phyloP scores from a whole-genome alignment of 306 rosid species.

The Trifolium dubium region DNA sequence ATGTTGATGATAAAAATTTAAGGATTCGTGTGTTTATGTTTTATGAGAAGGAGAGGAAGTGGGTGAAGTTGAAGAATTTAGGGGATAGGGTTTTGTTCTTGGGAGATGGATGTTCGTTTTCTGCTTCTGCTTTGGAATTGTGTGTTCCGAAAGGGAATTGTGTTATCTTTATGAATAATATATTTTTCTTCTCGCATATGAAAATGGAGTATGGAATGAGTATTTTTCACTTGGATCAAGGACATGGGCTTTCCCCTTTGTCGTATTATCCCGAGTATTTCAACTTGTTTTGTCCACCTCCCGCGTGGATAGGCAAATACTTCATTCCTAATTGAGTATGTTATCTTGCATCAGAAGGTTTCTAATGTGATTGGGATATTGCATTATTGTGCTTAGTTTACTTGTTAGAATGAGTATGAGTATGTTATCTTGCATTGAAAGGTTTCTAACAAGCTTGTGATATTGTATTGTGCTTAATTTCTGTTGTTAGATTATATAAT shows the following conservation, averaged over 20 bases:
- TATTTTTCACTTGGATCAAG: conserved; percentile 56
- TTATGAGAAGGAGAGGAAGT: not conserved
- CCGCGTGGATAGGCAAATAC: conserved; percentile 40
- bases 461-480: not conserved
- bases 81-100: conserved; percentile 14
- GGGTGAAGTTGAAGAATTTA: not conserved
- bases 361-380: too few species aligned
- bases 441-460: not conserved
- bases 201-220: not conserved
- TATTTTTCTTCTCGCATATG: too few species aligned
- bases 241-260: conserved; percentile 48
- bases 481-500: not conserved
- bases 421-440: not conserved
- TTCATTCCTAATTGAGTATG: not conserved
- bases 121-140: conserved; percentile 57
- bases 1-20: not conserved
- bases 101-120: conserved; percentile 64
- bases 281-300: conserved; percentile 78
- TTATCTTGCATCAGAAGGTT: not conserved
- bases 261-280: conserved; percentile 48
- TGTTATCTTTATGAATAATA: conserved; percentile 46
- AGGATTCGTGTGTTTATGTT: not conserved
- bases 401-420: not conserved
- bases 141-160: conserved; percentile 58
- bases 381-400: too few species aligned